Conservation (phyloP, 495 filamentous ascomycete genomes). For the Aspergillus avenaceus region DNA sequence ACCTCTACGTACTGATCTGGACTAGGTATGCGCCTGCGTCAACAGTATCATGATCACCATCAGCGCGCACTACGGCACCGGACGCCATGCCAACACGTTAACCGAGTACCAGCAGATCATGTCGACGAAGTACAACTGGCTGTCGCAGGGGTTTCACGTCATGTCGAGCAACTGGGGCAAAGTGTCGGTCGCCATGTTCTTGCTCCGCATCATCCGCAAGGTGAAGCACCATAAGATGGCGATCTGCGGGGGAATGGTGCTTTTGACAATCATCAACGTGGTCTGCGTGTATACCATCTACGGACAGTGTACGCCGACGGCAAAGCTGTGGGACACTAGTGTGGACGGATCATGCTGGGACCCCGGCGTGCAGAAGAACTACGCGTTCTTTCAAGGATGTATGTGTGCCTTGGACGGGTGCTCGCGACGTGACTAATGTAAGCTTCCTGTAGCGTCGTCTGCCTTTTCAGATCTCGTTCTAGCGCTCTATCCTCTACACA, state of each 20-base stretch:
- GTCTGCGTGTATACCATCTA: constrained; percentile 8
- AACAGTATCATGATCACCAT: constrained; percentile 3
- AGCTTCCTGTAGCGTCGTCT: constrained; percentile 2
- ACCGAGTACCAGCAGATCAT: background rate
- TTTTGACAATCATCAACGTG: constrained; percentile 4
- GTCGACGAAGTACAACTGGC: constrained; percentile 5
- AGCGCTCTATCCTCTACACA: constrained; percentile 11
- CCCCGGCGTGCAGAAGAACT: constrained; percentile 5
- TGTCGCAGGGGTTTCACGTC: constrained; percentile 13
- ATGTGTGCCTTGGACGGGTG: too few species aligned
- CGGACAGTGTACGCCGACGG: constrained; percentile 7
- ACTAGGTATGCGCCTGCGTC: constrained; percentile 1
- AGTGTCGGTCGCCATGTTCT: constrained; percentile 9
- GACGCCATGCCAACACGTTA: constrained; percentile 1
- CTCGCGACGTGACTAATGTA: too few species aligned
- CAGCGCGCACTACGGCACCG: constrained; percentile 5
- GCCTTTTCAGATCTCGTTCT: constrained; percentile 8
- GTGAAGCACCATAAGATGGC: constrained; percentile 4
- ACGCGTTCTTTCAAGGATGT: constrained; percentile 11
- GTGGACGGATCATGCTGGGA: constrained; percentile 7
- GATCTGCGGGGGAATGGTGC: constrained; percentile 3
- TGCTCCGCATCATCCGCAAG: constrained; percentile 9
- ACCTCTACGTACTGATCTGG: background rate
- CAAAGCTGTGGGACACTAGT: constrained; percentile 2
- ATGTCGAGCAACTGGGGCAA: constrained; percentile 15